Conservation (phyloP, 2,329 filamentous ascomycete genomes). For the Fusarium brevicatenulatum region DNA sequence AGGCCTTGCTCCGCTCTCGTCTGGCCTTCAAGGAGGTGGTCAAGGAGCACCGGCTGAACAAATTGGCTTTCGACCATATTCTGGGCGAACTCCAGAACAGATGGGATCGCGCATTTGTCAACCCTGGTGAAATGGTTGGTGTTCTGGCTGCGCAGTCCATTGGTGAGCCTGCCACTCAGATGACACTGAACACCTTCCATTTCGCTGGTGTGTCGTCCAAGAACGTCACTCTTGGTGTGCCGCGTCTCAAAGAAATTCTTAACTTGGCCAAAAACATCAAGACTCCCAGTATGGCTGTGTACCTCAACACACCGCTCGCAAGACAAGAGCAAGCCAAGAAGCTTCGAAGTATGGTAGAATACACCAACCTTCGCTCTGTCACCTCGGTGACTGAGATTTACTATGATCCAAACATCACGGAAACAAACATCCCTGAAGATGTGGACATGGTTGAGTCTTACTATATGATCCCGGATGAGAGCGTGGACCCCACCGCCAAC, state of each 20-base stretch:
- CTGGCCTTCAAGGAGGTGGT: constrained; percentile 94
- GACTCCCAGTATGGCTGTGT: constrained; percentile 96
- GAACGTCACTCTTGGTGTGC: constrained; percentile 99
- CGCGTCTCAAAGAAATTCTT: constrained; percentile 98
- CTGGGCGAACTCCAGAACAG: constrained; percentile 89
- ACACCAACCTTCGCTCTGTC: constrained; percentile 91
- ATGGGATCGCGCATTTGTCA: constrained; percentile 86
- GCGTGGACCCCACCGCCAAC: constrained; percentile 67
- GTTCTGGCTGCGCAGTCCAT: constrained; percentile 98
- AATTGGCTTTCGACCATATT: constrained; percentile 91
- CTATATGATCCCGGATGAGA: constrained; percentile 90
- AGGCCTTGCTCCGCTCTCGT: constrained; percentile 87
- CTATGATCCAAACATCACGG: constrained; percentile 91
- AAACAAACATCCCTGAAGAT: constrained; percentile 88
- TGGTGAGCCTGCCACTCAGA: constrained; percentile 97
- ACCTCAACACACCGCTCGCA: constrained; percentile 72
- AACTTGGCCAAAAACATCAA: constrained; percentile 99
- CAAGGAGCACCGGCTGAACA: constrained; percentile 85
- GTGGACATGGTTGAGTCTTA: constrained; percentile 96
- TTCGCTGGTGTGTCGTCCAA: constrained; percentile 99
- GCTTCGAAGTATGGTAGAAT: constrained; percentile 89
- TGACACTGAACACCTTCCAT: constrained; percentile 99
- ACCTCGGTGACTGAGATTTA: constrained; percentile 95
- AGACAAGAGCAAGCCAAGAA: constrained; percentile 84
- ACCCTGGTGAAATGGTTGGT: constrained; percentile 98